Percentiles rank a stretch among this genome's conserved stretches.
phyloP scores from a whole-genome alignment of 2,329 filamentous ascomycete species.

The Sarocladium strictum region DNA sequence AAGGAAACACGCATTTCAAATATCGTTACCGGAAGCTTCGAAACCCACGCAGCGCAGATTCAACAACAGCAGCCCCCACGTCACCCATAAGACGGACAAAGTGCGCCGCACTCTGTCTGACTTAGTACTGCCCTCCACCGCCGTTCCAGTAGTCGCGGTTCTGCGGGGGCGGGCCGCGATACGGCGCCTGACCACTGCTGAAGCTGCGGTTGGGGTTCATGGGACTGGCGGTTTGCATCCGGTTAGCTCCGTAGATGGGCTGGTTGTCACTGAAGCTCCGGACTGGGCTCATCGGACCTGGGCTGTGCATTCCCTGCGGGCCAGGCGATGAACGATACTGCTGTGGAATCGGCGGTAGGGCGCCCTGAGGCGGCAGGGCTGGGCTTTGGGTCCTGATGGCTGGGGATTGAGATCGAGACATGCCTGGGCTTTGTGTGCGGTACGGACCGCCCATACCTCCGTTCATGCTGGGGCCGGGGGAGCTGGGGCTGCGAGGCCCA shows the following conservation, averaged over 20 bases:
- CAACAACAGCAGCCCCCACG: no score
- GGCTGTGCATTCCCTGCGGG: conserved; percentile 12
- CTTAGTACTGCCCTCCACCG: not conserved
- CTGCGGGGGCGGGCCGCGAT: not conserved
- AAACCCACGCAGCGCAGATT: no score
- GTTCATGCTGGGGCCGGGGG: conserved; percentile 1
- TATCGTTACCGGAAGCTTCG: no score
- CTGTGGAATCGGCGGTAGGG: conserved; percentile 1
- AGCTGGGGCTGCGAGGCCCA: conserved; percentile 2
- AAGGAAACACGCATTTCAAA: no score
- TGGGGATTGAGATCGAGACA: not conserved
- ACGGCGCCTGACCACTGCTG: conserved; percentile 5
- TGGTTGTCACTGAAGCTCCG: conserved; percentile 10
- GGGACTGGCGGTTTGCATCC: conserved; percentile 10
- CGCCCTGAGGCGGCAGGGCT: not conserved
- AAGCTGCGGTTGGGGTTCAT: conserved; percentile 7
- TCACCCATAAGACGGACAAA: no score
- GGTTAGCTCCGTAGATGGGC: conserved; percentile 5
- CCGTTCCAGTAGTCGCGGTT: conserved; percentile 5
- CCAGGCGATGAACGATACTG: conserved; percentile 10
- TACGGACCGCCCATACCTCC: conserved; percentile 4
- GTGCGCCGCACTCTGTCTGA: no score
- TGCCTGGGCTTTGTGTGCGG: conserved; percentile 8
- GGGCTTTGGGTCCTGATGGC: not conserved
- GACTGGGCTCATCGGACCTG: conserved; percentile 7